phyloP scores from a whole-genome alignment of 495 filamentous ascomycete genomes.

The Echria macrotheca region DNA sequence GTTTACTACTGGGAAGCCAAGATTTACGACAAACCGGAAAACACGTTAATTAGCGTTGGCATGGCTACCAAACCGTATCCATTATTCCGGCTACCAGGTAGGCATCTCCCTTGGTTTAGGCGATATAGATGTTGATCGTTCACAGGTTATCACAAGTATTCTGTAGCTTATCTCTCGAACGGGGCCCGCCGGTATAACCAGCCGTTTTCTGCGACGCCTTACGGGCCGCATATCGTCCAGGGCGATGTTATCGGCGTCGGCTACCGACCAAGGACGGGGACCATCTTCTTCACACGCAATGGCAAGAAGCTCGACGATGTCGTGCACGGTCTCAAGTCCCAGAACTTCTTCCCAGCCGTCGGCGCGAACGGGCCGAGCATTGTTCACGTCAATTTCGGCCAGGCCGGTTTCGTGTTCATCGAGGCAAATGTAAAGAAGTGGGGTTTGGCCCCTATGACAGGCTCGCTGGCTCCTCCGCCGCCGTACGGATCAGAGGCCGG shows the following conservation, averaged over 20 bases:
- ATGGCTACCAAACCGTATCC: constrained; percentile 97
- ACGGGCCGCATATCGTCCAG: constrained; percentile 79
- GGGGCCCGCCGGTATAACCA: constrained; percentile 87
- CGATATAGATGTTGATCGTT: constrained; percentile 3
- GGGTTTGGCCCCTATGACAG: constrained; percentile 94
- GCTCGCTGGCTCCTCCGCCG: constrained; percentile 88
- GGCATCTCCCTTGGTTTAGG: not conserved
- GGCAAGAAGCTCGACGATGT: constrained; percentile 96
- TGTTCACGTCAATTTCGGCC: constrained; percentile 95
- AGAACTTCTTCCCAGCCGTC: constrained; percentile 94
- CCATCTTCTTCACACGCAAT: constrained; percentile 96
- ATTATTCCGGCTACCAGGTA: constrained; percentile 87
- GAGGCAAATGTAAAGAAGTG: constrained; percentile 99
- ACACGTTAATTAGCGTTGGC: constrained; percentile 77
- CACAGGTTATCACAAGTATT: constrained; percentile 82
- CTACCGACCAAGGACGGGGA: constrained; percentile 89
- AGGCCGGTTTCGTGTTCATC: constrained; percentile 96
- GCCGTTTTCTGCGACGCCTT: constrained; percentile 70
- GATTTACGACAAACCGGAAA: constrained; percentile 93
- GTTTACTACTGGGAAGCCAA: constrained; percentile 99
- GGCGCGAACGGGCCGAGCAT: constrained; percentile 90
- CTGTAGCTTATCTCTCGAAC: constrained; percentile 81
- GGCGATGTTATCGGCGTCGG: constrained; percentile 96
- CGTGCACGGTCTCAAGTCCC: constrained; percentile 83
- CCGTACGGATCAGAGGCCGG: constrained; percentile 96